Evolutionary conservation across 768 basidiomycete genomes (phyloP), one percentile per base, ranked within the genome.

Genomic region (Mycena venus): DNA sequence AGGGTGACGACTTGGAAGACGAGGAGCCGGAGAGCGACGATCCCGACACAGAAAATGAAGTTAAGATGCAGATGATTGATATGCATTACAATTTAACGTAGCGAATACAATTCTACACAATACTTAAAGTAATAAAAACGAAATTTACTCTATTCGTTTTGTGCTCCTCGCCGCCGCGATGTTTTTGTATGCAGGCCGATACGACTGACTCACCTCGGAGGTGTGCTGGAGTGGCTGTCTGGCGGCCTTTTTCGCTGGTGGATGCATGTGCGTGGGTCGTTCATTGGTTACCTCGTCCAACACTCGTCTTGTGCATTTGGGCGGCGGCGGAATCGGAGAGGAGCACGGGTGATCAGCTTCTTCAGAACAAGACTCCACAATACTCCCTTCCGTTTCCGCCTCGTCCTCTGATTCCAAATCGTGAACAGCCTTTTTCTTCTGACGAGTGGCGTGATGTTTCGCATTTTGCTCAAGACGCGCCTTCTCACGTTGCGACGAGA

Each of bases 261-360:
- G 47, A 49, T 21, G 47, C 47, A 7, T 2, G 47, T 8, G 47
- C 47, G n/a, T 49, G 12, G 47, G 47, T 49, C 47, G 47, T 49
- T 49, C 21, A 23, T 49, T 17, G 42, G 42, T 42, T 42, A 42
- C 42, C 19, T 42, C 42, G 12, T 42, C 42, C 47, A 49, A 23
- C 8, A 21, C 47, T 49, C 47, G 47, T 49, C 47, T 15, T 3
- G 47, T 49, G 21, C 66, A 25, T 29, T 68, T 68, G 4, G 66
- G 31, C 19, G 66, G 66, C 12, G 66, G 66, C 8, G 66, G 66
- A n/a, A 68, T 44, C 4, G 66, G 66, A 2, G 66, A 68, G 9
- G 66, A 68, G 66, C 66, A 38, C 5, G 36, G 66, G 25, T n/a
- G n/a, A n/a, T n/a, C n/a, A n/a, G n/a, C n/a, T n/a, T n/a, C n/a